phyloP scores from a whole-genome alignment of 1,139 yeast genomes.

The Pichia sp. region DNA sequence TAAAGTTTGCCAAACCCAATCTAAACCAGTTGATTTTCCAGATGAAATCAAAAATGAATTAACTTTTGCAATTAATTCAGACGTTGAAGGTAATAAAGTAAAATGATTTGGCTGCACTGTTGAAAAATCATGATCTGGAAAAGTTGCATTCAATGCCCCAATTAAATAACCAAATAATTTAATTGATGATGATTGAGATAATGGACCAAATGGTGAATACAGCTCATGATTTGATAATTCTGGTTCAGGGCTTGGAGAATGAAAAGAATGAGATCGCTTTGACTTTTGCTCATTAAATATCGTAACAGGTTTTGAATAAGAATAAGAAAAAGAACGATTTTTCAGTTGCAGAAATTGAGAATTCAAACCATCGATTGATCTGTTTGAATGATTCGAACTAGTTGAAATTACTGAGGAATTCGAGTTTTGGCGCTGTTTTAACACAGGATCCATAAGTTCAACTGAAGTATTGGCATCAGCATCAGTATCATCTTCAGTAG shows the following conservation, averaged over 20 bases:
- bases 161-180: conserved; percentile 86
- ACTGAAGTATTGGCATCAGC: not conserved
- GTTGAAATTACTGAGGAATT: conserved; percentile 10
- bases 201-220: conserved; percentile 87
- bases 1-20: conserved; percentile 85
- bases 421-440: conserved; percentile 14
- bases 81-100: conserved; percentile 43
- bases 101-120: conserved; percentile 84
- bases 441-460: not conserved
- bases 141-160: conserved; percentile 83
- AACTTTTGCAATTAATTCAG: conserved; percentile 61
- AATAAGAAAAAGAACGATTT: conserved; percentile 28
- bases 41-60: conserved; percentile 75
- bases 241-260: conserved; percentile 24
- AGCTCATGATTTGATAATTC: conserved; percentile 10
- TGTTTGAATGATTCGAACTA: conserved; percentile 2
- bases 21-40: conserved; percentile 52
- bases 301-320: conserved; percentile 21
- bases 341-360: conserved; percentile 28
- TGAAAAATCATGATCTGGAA: conserved; percentile 93
- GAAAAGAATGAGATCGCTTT: conserved; percentile 23
- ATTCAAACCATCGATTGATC: conserved; percentile 18
- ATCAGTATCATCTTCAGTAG: conserved; percentile 10
- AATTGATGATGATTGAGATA: conserved; percentile 74
- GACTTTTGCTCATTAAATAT: conserved; percentile 10